Evolutionary conservation across 225 moss, liverwort and hornwort genomes (phyloP), one percentile per base, ranked within the genome.

Genomic region (Asterella californica): DNA sequence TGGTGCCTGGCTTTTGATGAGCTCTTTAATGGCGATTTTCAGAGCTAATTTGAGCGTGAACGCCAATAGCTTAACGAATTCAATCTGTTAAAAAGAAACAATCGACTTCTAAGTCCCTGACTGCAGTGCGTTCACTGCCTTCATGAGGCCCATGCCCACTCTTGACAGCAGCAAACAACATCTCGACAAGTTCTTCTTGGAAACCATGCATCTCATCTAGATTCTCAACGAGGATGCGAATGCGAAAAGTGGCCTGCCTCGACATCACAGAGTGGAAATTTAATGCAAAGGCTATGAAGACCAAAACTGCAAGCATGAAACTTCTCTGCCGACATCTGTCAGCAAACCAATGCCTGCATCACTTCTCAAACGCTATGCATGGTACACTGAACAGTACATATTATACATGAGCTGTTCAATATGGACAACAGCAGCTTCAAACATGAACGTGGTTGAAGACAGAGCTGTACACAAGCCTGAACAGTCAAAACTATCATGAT

Each of bases 1-100:
- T 69, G 81, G 62, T 19, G 67, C 75, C 34, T 42, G 72, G 65
- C 81, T 66, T 33, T 75, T 79, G 67, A 79, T 36, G 27, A 81
- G 54, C 79, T 85, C 81, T 85, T 81, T 79, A 21, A 81, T 79
- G 29, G 49, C 75, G 50, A 81, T 46, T 74, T 70, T 75, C 69
- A 85, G 18, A 29, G 75, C 74, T 81, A 76, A 11, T 68, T 63
- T 85, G 50, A 85, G 69, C 60, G 62, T 29, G 38, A 10, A 38
- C 18, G 74, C 50, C 57, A 32, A 61, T 49, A 53, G 66, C 54
- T 64, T 50, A 47, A 67, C 72, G 19, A 76, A 63, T 57, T 85
- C 82, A 65, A 46, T 85, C 82, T 85, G 82, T 79, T 60, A 33
- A 55, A 33, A 55, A 75, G 42, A 79, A 65, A 80, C 69, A 76